A percentile compares a stretch with the other conserved stretches of the same genome.
phyloP scores from a whole-genome alignment of 2,329 filamentous ascomycete genomes.

The Botrytis porri region DNA sequence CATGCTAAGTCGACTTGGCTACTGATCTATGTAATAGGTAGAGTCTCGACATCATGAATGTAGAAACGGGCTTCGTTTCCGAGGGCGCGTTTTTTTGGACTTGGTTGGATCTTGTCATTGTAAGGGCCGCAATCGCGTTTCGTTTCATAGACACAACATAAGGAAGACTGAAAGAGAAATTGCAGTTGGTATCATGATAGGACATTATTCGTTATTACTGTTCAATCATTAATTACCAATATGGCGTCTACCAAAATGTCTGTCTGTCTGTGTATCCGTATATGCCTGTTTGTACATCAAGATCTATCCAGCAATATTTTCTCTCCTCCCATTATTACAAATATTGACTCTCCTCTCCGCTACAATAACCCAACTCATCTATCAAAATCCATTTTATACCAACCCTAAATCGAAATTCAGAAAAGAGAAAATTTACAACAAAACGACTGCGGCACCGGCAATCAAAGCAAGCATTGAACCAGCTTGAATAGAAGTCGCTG shows the following conservation, averaged over 20 bases:
- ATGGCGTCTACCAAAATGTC: not conserved
- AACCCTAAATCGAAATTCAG: not conserved
- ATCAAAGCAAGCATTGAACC: conserved; percentile 1
- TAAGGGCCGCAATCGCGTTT: not conserved
- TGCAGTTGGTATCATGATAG: not conserved
- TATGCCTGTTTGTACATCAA: conserved; percentile 1
- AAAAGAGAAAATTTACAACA: not conserved
- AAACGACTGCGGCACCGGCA: not conserved
- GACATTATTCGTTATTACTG: not conserved
- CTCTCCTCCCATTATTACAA: not conserved
- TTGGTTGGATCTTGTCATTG: not conserved
- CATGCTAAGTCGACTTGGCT: not conserved
- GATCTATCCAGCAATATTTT: not conserved
- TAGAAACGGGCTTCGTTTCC: not conserved
- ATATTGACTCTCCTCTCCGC: no score
- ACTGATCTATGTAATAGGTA: not conserved
- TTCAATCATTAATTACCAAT: not conserved
- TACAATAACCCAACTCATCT: no score
- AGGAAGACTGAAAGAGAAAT: not conserved
- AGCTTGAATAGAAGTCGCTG: not conserved
- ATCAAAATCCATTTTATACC: not conserved
- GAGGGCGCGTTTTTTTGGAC: not conserved
- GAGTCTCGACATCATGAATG: not conserved
- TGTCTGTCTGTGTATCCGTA: not conserved
- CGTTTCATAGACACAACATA: not conserved